Evolutionary conservation across 768 basidiomycete species (phyloP).

Genomic region (Leccinum longicurvipes): DNA sequence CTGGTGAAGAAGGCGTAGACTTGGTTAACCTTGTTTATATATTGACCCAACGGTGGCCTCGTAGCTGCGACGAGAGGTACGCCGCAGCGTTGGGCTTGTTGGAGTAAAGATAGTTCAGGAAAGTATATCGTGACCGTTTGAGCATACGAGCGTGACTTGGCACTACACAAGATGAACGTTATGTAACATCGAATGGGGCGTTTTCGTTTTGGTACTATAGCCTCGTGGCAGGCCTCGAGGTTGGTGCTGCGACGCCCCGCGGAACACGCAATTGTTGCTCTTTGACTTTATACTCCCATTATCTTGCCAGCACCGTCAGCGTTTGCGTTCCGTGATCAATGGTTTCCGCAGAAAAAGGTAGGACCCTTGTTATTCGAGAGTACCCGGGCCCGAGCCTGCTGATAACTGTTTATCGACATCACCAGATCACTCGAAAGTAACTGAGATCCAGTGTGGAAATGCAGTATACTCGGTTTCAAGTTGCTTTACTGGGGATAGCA

Average conservation of each 20-base stretch:
- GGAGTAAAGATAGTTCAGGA: background rate
- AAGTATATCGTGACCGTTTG: background rate
- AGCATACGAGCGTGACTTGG: background rate
- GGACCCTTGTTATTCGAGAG: background rate
- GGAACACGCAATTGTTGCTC: too few species aligned
- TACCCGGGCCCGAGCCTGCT: too few species aligned
- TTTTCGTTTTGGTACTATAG: background rate
- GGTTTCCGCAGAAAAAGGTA: background rate
- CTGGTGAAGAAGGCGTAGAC: background rate
- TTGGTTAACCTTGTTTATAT: background rate
- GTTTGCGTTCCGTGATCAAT: background rate
- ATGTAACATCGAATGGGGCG: background rate
- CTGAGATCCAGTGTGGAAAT: background rate
- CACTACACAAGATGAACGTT: background rate
- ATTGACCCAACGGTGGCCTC: background rate
- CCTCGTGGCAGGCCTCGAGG: too few species aligned
- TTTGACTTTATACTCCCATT: too few species aligned
- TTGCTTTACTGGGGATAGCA: background rate
- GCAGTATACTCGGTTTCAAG: background rate
- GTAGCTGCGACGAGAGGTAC: background rate
- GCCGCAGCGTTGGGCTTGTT: too few species aligned
- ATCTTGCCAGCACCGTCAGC: too few species aligned
- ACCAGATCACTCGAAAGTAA: background rate
- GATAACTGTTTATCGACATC: background rate
- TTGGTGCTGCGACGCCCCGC: too few species aligned